phyloP scores from a whole-genome alignment of 371 early-diverging fungal genomes.

The Dinochytrium kinnereticum region DNA sequence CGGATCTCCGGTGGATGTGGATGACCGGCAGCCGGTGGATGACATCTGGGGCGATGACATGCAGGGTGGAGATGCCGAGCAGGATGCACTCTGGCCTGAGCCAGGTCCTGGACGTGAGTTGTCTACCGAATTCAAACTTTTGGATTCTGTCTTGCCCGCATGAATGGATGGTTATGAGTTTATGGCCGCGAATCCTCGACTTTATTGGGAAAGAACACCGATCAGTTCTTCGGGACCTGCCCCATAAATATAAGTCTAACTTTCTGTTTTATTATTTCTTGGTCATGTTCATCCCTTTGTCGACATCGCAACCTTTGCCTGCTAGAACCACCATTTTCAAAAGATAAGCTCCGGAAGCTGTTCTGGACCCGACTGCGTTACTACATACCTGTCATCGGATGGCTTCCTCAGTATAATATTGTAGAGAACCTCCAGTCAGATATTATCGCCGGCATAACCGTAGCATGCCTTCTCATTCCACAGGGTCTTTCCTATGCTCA shows the following conservation, averaged over 20 bases:
- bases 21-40: background rate
- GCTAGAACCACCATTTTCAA: conserved; percentile 10
- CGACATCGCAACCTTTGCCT: too few species aligned
- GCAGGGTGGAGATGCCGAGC: background rate
- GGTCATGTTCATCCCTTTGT: background rate
- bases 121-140: background rate
- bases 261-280: too few species aligned
- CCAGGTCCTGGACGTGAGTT: background rate
- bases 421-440: conserved; percentile 55
- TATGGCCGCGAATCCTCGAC: too few species aligned
- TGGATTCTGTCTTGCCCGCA: background rate
- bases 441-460: conserved; percentile 83
- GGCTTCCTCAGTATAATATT: conserved; percentile 78
- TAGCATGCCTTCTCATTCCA: conserved; percentile 86
- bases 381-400: conserved; percentile 87
- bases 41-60: background rate
- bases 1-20: background rate
- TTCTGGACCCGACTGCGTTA: conserved; percentile 68
- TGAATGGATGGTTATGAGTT: background rate
- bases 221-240: too few species aligned
- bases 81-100: background rate
- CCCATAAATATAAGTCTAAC: too few species aligned
- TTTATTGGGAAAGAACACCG: too few species aligned
- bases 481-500: conserved; percentile 90
- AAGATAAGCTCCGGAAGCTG: background rate